Evolutionary conservation across 2,329 filamentous ascomycete species (phyloP).

Genomic region (Chrysosporium keratinophilum): DNA sequence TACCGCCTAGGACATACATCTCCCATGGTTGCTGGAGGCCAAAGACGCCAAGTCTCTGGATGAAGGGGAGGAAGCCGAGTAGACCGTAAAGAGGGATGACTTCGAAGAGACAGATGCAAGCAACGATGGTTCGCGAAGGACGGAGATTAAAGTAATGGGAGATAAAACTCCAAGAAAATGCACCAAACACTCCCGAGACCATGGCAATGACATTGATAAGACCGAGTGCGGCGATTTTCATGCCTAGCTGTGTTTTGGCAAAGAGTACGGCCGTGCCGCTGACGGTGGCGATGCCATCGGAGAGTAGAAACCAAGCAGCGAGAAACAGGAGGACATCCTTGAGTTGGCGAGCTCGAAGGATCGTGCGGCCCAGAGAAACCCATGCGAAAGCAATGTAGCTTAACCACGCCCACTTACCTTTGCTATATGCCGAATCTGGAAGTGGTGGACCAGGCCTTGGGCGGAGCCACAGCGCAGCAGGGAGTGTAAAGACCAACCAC

Average conservation of each 20-base stretch:
- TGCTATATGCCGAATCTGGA: slow-evolving; percentile 31
- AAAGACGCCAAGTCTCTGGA: slow-evolving; percentile 62
- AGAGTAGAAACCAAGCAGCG: slow-evolving; percentile 85
- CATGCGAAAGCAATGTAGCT: slow-evolving; percentile 75
- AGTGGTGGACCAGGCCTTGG: slow-evolving; percentile 80
- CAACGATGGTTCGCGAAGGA: slow-evolving; percentile 79
- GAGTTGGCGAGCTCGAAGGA: slow-evolving; percentile 61
- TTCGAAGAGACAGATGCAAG: slow-evolving; percentile 85
- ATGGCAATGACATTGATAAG: slow-evolving; percentile 92
- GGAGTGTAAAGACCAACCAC: slow-evolving; percentile 90
- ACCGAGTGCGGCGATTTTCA: slow-evolving; percentile 77
- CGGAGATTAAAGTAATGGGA: slow-evolving; percentile 58
- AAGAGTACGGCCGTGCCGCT: slow-evolving; percentile 91
- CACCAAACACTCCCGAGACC: slow-evolving; percentile 69
- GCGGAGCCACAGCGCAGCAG: slow-evolving; percentile 75
- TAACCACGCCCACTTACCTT: slow-evolving; percentile 45
- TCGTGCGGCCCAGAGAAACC: slow-evolving; percentile 72
- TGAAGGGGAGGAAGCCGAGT: slow-evolving; percentile 71
- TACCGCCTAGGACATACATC: slow-evolving; percentile 82
- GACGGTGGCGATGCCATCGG: slow-evolving; percentile 87
- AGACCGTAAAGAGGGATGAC: slow-evolving; percentile 87
- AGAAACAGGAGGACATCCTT: slow-evolving; percentile 79
- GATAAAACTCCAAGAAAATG: slow-evolving; percentile 77
- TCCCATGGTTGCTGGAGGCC: slow-evolving; percentile 94
- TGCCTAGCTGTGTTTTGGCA: slow-evolving; percentile 83